Percentiles rank a stretch among this genome's conserved stretches.
Evolutionary conservation across 2,329 filamentous ascomycete genomes (phyloP).

Genomic region (Beauveria scarabaeidicola): DNA sequence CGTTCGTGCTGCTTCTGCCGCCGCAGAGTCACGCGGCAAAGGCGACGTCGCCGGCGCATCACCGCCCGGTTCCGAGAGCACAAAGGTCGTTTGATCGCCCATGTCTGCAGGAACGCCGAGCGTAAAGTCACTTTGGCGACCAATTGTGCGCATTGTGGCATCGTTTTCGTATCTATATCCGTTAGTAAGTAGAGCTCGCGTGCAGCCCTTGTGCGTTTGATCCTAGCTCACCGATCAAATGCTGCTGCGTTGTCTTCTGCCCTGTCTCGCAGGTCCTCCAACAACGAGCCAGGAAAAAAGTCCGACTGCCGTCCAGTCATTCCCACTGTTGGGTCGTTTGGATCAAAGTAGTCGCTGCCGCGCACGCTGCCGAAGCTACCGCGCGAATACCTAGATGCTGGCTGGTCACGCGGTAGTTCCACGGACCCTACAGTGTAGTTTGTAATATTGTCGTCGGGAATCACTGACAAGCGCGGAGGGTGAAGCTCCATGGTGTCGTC

Average conservation of each 20-base stretch:
- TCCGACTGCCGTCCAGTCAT: conserved; percentile 36
- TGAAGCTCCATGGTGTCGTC: conserved; percentile 10
- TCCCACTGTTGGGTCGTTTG: conserved; percentile 30
- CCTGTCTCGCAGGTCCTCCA: conserved; percentile 34
- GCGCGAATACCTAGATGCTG: conserved; percentile 37
- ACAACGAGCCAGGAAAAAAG: conserved; percentile 39
- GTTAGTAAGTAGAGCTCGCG: background rate
- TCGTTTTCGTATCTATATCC: conserved; percentile 22
- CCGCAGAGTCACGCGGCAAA: conserved; percentile 15
- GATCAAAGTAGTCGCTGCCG: conserved; percentile 43
- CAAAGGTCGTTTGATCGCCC: conserved; percentile 43
- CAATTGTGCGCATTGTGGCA: conserved; percentile 34
- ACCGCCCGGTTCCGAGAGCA: conserved; percentile 31
- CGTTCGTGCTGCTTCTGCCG: conserved; percentile 12
- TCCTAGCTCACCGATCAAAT: conserved; percentile 28
- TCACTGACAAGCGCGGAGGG: conserved; percentile 41
- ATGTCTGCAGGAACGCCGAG: conserved; percentile 39
- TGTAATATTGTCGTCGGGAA: conserved; percentile 23
- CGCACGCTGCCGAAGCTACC: conserved; percentile 45
- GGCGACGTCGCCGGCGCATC: conserved; percentile 23
- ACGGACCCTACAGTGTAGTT: conserved; percentile 50
- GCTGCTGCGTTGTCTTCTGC: conserved; percentile 27
- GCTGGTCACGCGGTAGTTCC: conserved; percentile 46
- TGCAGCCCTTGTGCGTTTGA: background rate
- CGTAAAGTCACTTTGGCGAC: conserved; percentile 42